Conservation (phyloP, 1,284 basidiomycete species). For the Rhodofomes roseus region DNA sequence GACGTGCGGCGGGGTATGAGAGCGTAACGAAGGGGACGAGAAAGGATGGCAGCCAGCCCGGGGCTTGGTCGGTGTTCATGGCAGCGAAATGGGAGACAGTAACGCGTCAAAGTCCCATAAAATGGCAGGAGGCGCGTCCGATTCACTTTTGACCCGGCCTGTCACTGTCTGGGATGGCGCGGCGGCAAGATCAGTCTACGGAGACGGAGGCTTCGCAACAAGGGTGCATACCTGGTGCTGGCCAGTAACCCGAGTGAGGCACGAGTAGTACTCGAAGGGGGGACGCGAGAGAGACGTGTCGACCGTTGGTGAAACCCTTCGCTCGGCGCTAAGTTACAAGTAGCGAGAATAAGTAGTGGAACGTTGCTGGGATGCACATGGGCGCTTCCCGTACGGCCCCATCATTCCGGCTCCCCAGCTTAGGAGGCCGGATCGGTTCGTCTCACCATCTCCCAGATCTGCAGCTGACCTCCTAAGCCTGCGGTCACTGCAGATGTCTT, state of each 20-base stretch:
- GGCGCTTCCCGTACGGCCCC: background rate
- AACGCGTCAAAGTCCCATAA: constrained; percentile 26
- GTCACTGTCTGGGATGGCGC: background rate
- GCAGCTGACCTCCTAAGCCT: background rate
- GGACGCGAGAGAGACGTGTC: constrained; percentile 1
- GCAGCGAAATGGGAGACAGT: constrained; percentile 10
- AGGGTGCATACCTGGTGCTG: background rate
- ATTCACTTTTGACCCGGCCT: constrained; percentile 6
- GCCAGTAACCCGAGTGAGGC: background rate
- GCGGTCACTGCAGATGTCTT: background rate
- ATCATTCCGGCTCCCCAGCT: too few relatives aligned
- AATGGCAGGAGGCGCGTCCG: constrained; percentile 11
- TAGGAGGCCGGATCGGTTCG: background rate
- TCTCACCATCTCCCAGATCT: background rate
- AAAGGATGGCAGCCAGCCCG: constrained; percentile 46
- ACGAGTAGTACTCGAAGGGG: background rate
- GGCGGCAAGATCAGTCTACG: background rate
- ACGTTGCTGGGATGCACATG: background rate
- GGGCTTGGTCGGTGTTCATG: constrained; percentile 32
- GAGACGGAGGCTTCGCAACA: background rate
- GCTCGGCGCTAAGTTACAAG: background rate
- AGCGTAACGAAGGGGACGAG: constrained; percentile 69
- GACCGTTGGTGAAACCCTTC: background rate
- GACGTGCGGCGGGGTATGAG: constrained; percentile 63
- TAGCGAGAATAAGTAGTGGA: too few relatives aligned